phyloP scores from a whole-genome alignment of 257 asterid species.

The Knoxia roxburghii region DNA sequence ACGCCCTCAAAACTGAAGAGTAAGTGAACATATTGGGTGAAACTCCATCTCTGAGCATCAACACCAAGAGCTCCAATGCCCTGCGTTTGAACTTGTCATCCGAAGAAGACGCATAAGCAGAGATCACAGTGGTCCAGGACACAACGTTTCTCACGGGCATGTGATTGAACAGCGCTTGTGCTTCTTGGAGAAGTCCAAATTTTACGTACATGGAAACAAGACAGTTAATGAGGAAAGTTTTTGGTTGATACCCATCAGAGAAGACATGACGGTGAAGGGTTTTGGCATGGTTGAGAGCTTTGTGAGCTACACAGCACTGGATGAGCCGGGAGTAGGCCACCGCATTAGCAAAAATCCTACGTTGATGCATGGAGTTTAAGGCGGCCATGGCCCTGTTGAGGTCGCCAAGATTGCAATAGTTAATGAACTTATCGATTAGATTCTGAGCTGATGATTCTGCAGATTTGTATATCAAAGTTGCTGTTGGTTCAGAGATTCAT shows the following conservation, averaged over 20 bases:
- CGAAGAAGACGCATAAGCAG: slow-evolving; percentile 45
- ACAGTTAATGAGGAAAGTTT: slow-evolving; percentile 62
- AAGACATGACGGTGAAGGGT: slow-evolving; percentile 58
- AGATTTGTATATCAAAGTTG: no score
- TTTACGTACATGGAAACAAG: slow-evolving; percentile 76
- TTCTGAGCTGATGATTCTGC: neutral
- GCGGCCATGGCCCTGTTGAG: slow-evolving; percentile 62
- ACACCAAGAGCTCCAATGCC: slow-evolving; percentile 58
- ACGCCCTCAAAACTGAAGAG: slow-evolving; percentile 90
- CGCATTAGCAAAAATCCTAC: slow-evolving; percentile 56
- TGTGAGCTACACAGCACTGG: slow-evolving; percentile 63
- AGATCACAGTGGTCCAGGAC: slow-evolving; percentile 82
- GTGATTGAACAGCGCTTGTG: slow-evolving; percentile 54
- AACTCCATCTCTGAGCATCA: slow-evolving; percentile 77
- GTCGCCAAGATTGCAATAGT: slow-evolving; percentile 52
- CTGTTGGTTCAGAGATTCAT: no score
- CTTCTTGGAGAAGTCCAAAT: slow-evolving; percentile 60
- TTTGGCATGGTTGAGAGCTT: slow-evolving; percentile 57
- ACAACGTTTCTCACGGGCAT: slow-evolving; percentile 60
- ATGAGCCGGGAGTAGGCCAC: slow-evolving; percentile 70
- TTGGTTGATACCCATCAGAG: slow-evolving; percentile 68
- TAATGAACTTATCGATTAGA: slow-evolving; percentile 35
- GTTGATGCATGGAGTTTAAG: slow-evolving; percentile 54
- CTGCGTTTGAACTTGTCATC: slow-evolving; percentile 27
- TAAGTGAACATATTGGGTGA: slow-evolving; percentile 80